A percentile compares a stretch with the other conserved stretches of the same genome.
phyloP scores from a whole-genome alignment of 495 filamentous ascomycete genomes.

The Sordaria brevicollis region DNA sequence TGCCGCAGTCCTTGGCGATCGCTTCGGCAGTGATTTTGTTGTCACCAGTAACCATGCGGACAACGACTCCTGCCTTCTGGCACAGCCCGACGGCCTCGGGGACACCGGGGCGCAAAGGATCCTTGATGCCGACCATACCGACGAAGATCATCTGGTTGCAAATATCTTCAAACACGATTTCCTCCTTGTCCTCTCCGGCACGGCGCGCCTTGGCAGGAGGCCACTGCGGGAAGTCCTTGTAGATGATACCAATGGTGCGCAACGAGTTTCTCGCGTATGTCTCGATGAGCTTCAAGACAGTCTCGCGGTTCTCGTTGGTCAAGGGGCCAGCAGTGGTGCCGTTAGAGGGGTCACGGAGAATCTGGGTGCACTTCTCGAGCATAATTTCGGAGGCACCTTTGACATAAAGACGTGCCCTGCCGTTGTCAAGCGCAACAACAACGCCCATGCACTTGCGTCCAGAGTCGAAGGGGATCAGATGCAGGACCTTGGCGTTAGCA shows the following conservation, averaged over 20 bases:
- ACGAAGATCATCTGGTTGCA: conserved; percentile 63
- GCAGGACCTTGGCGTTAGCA: conserved; percentile 56
- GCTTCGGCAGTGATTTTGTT: conserved; percentile 73
- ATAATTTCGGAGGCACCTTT: conserved; percentile 90
- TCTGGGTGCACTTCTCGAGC: conserved; percentile 57
- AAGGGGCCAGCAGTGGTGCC: conserved; percentile 45
- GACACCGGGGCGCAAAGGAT: conserved; percentile 76
- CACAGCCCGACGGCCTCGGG: conserved; percentile 63
- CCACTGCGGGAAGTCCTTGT: conserved; percentile 84
- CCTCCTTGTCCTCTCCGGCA: conserved; percentile 55
- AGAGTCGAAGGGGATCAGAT: conserved; percentile 81
- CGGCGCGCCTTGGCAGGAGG: conserved; percentile 60
- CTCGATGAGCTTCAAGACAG: conserved; percentile 56
- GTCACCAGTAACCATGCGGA: conserved; percentile 89
- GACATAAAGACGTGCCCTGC: conserved; percentile 59
- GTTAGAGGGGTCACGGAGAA: conserved; percentile 60
- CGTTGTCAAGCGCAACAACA: conserved; percentile 55
- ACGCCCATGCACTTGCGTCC: conserved; percentile 82
- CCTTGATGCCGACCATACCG: conserved; percentile 77
- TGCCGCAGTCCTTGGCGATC: conserved; percentile 76
- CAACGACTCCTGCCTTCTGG: conserved; percentile 66
- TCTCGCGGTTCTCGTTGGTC: conserved; percentile 46
- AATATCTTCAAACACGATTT: conserved; percentile 69
- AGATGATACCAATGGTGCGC: conserved; percentile 77
- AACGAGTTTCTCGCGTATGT: conserved; percentile 73